Conservation (phyloP, 352 stramenopile genomes). For the Phytophthora sojae region DNA sequence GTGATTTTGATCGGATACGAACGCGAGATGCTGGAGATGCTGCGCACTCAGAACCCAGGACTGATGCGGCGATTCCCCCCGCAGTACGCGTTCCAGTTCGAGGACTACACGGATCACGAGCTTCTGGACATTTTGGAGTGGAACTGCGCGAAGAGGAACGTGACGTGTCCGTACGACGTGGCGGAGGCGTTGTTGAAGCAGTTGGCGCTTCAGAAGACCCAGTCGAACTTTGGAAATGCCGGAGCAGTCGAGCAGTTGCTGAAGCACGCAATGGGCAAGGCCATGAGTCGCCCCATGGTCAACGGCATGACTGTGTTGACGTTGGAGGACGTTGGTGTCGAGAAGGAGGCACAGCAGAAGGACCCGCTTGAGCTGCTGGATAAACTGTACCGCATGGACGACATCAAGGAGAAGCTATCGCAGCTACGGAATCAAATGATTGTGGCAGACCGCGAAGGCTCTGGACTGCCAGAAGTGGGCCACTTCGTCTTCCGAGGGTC, state of each 20-base stretch:
- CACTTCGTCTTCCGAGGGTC: slow-evolving; percentile 92
- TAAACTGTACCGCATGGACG: slow-evolving; percentile 65
- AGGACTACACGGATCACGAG: slow-evolving; percentile 91
- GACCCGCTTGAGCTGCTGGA: slow-evolving; percentile 62
- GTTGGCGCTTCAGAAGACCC: slow-evolving; percentile 70
- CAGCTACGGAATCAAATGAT: slow-evolving; percentile 67
- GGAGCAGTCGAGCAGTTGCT: slow-evolving; percentile 87
- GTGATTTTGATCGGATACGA: slow-evolving; percentile 94
- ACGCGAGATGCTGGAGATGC: slow-evolving; percentile 92
- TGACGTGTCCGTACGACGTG: slow-evolving; percentile 61
- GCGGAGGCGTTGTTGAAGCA: slow-evolving; percentile 61
- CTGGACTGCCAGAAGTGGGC: slow-evolving; percentile 60
- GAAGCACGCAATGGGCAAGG: slow-evolving; percentile 75
- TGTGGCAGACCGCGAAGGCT: slow-evolving; percentile 75
- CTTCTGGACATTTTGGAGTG: slow-evolving; percentile 78
- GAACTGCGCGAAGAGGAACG: slow-evolving; percentile 58
- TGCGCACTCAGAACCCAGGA: slow-evolving; percentile 90
- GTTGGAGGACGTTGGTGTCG: slow-evolving; percentile 61
- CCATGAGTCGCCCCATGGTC: slow-evolving; percentile 55
- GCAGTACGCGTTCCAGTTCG: slow-evolving; percentile 92
- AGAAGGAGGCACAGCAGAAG: slow-evolving; percentile 11
- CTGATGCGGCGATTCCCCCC: slow-evolving; percentile 87
- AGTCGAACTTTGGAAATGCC: slow-evolving; percentile 93
- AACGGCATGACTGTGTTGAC: slow-evolving; percentile 49
- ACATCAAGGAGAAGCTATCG: slow-evolving; percentile 61